A percentile compares a stretch with the other conserved stretches of the same genome.
Evolutionary conservation across 305 asterid genomes (phyloP).

Genomic region (Fraxinus greggii): DNA sequence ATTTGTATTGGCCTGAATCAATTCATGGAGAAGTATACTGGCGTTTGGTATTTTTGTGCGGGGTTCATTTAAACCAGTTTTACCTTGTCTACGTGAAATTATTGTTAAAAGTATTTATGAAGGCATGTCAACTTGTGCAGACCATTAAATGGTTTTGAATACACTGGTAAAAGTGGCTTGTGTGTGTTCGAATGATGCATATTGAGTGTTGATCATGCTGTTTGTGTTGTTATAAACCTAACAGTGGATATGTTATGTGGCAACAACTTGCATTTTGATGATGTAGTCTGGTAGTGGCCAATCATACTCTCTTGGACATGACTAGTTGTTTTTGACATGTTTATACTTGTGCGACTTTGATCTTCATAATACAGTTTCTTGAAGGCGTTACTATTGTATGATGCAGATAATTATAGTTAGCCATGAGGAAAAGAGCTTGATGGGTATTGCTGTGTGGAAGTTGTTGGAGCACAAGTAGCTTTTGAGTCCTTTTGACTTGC

Average conservation of each 20-base stretch:
- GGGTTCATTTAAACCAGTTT: neutral
- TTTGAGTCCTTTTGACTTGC: conserved; percentile 18
- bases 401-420: conserved; percentile 51
- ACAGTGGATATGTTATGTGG: neutral
- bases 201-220: neutral
- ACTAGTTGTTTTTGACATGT: neutral
- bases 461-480: conserved; percentile 20
- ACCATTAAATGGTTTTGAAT: neutral
- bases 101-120: neutral
- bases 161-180: conserved; percentile 4
- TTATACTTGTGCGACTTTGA: neutral
- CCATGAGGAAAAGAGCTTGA: conserved; percentile 11
- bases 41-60: neutral
- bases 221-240: neutral
- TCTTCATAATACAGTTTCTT: neutral
- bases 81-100: neutral
- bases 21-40: neutral
- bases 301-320: neutral
- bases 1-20: neutral
- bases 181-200: neutral
- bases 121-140: neutral
- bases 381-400: conserved; percentile 18
- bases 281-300: neutral
- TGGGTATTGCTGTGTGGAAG: conserved; percentile 23
- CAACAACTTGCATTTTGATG: neutral